Base-by-base conservation (phyloP, 306 rosid species). In the Sicyos baderoa region DNA sequence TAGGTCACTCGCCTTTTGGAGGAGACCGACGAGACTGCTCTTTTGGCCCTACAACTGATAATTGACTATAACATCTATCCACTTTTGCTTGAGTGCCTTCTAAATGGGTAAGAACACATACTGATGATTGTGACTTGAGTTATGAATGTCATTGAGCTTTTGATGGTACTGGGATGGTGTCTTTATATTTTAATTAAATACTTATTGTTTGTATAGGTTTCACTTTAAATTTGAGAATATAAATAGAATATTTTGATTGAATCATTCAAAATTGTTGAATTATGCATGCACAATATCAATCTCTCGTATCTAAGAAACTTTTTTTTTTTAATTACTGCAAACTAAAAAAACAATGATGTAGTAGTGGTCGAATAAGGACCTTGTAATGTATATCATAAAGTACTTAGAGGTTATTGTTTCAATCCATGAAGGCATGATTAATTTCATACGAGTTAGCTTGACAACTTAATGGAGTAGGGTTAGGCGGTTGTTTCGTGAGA, bases 11-110 rank as follows among this genome's bases (percentile, higher is more conserved):
- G 79, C 70, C 93, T 93, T 71, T 75, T 89, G 73, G 88, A 86
- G 76, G 75, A 76, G 79, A 70, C 75, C 61, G 83, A 81, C 57
- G 79, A 72, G 58, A 79, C 77, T 55, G 6, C 68, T 51, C 49
- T 72, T 44, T 71, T 77, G 80, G 76, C 87, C 40, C 70, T 76
- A 70, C 78, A 45, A 76, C 87, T 88, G 71, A 78, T 93, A 74
- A 19, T 65, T 58, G 91, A 85, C 72, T 50, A 73, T 68, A 79
- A 76, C 76, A 65, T 93, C 63, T 90, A 88, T 82, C 87, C 96
- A 42, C 87, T 86, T 63, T 80, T 93, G 85, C 88, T 93, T 23
- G 90, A 90, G 83, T 89, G 94, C 78, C 88, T 93, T 65, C 55
- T 86, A 50, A 78, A 82, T 51, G 97, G 99, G 99, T 93, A 80